Conservation (phyloP, 495 filamentous ascomycete genomes). For the Daldinia bambusicola region DNA sequence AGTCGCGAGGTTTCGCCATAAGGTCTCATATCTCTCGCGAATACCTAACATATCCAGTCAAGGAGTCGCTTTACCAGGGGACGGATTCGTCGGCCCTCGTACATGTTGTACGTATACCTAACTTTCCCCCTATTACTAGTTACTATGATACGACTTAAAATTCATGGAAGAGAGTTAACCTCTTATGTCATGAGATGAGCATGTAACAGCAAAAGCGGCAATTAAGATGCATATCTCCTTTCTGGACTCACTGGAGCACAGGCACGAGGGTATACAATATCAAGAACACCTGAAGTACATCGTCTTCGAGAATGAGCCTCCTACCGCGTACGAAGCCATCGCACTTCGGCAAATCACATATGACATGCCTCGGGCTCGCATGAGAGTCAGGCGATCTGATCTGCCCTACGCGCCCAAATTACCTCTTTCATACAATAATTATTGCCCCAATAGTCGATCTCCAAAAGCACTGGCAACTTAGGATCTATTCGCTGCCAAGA, state of each 20-base stretch:
- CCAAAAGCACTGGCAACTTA: neutral
- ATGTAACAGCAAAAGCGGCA: neutral
- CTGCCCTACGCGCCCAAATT: conserved; percentile 10
- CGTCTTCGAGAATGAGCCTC: neutral
- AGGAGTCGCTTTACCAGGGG: neutral
- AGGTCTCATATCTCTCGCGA: conserved; percentile 30
- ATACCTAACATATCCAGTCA: conserved; percentile 1
- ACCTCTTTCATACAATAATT: conserved; percentile 7
- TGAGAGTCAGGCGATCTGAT: conserved; percentile 18
- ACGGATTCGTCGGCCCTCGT: neutral
- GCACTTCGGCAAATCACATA: conserved; percentile 8
- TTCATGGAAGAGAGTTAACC: neutral
- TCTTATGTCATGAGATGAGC: neutral
- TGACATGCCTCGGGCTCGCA: neutral
- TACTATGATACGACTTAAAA: neutral
- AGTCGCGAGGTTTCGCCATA: conserved; percentile 13
- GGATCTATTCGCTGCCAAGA: conserved; percentile 10
- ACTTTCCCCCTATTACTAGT: neutral
- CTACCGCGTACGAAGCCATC: conserved; percentile 4
- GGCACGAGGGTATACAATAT: neutral
- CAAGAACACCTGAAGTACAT: neutral
- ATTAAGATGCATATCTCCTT: neutral
- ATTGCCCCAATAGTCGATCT: conserved; percentile 24
- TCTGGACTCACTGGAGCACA: neutral
- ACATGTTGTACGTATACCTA: neutral